These are phyloP conservation scores for Silene noctiflora DNA, from an alignment of 179 eudicot genomes.

Conservation along the genomic window DNA sequence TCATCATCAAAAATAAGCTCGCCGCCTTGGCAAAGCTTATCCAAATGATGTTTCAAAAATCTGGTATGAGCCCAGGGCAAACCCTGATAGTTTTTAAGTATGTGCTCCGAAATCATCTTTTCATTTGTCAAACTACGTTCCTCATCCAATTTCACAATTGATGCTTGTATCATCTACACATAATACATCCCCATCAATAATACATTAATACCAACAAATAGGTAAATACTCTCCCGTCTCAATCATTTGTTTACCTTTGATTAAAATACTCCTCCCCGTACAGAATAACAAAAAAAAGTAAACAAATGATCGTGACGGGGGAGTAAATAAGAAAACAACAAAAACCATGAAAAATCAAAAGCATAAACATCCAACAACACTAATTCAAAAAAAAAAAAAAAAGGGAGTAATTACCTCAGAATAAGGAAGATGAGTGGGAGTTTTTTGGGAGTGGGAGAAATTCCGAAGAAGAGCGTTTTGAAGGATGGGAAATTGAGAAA, in stretches of 20 bases:
- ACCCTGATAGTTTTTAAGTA: slow-evolving; percentile 35
- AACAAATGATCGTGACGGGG: too few relatives aligned
- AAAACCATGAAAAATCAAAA: not conserved
- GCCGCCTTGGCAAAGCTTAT: slow-evolving; percentile 42
- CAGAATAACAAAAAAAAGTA: too few relatives aligned
- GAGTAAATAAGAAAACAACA: not conserved
- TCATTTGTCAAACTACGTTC: slow-evolving; percentile 48
- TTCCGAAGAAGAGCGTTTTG: slow-evolving; percentile 25
- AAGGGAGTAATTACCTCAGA: slow-evolving; percentile 22
- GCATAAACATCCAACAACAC: too few relatives aligned
- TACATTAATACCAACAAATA: not conserved
- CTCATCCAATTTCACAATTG: slow-evolving; percentile 48
- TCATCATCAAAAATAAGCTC: slow-evolving; percentile 25
- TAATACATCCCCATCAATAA: not conserved
- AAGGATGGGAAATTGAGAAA: slow-evolving; percentile 30
- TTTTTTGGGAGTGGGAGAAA: slow-evolving; percentile 22
- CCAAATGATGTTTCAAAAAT: slow-evolving; percentile 51
- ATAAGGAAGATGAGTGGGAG: slow-evolving; percentile 63
- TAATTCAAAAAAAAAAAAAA: not conserved
- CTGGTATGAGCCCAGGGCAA: slow-evolving; percentile 72
- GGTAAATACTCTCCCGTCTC: not conserved
- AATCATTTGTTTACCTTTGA: not conserved
- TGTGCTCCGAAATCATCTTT: slow-evolving; percentile 44
- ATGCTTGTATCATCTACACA: slow-evolving; percentile 57
- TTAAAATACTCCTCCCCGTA: too few relatives aligned